Percentiles rank a stretch among this genome's conserved stretches.
Evolutionary conservation across 2,329 filamentous ascomycete genomes (phyloP).

Genomic region (Myotisia sp.): DNA sequence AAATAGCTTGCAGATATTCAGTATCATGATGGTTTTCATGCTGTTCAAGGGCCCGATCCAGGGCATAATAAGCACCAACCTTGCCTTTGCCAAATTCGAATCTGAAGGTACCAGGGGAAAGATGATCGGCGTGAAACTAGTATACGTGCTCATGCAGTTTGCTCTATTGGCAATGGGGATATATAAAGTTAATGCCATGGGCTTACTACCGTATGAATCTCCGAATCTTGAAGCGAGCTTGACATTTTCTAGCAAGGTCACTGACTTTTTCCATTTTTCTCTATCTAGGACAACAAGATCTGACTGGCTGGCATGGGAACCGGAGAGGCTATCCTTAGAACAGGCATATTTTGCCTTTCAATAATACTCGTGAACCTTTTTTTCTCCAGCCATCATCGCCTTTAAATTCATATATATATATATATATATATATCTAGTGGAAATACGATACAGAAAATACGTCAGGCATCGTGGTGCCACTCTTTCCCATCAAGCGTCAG

Average conservation of each 20-base stretch:
- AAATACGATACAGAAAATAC: too few species aligned
- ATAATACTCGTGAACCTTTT: constrained; percentile 13
- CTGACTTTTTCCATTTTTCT: constrained; percentile 13
- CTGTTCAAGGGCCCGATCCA: constrained; percentile 92
- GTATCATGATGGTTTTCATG: constrained; percentile 99
- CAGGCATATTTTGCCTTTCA: constrained; percentile 47
- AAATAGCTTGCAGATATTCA: constrained; percentile 96
- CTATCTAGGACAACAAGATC: constrained; percentile 67
- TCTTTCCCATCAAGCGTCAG: too few species aligned
- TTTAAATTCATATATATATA: too few species aligned
- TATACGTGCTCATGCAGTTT: constrained; percentile 78
- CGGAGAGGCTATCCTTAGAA: constrained; percentile 54
- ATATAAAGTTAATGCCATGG: constrained; percentile 97
- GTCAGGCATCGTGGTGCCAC: too few species aligned
- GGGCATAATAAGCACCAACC: constrained; percentile 67
- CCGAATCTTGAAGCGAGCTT: too few species aligned
- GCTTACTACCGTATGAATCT: constrained; percentile 63
- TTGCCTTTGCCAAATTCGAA: constrained; percentile 83
- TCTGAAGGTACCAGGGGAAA: constrained; percentile 60
- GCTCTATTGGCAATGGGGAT: constrained; percentile 70
- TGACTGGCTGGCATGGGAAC: constrained; percentile 96
- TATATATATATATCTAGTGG: too few species aligned
- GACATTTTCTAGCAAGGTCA: too few species aligned
- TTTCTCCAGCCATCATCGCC: background rate
- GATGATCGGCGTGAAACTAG: constrained; percentile 69